phyloP scores from a whole-genome alignment of 371 early-diverging fungal species.

The Batkoa obscura region DNA sequence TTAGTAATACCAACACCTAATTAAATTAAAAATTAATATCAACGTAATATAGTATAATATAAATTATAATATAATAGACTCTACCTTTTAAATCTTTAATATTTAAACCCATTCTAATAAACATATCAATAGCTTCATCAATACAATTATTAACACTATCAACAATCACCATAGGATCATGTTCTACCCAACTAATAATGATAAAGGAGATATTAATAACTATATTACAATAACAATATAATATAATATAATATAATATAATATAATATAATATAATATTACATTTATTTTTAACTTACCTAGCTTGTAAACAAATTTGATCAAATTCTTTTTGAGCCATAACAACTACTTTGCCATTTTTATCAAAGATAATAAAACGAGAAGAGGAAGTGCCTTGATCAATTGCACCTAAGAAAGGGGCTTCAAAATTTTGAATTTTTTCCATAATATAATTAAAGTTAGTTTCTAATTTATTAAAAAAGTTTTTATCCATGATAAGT shows the following conservation, averaged over 20 bases:
- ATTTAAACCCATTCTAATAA: slow-evolving; percentile 35
- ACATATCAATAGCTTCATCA: slow-evolving; percentile 38
- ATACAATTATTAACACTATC: slow-evolving; percentile 51
- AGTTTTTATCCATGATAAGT: no score
- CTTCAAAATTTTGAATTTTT: slow-evolving; percentile 11
- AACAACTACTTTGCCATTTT: slow-evolving; percentile 46
- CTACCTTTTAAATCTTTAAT: slow-evolving; percentile 35
- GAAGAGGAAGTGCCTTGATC: slow-evolving; percentile 93
- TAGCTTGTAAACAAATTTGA: slow-evolving; percentile 58
- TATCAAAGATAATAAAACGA: slow-evolving; percentile 83
- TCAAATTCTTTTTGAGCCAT: slow-evolving; percentile 68
- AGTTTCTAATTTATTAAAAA: no score
- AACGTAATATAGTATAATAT: not conserved
- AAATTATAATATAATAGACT: no score
- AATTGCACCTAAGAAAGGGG: slow-evolving; percentile 61
- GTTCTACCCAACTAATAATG: slow-evolving; percentile 71
- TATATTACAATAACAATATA: no score
- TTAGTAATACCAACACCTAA: slow-evolving; percentile 82
- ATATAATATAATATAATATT: no score
- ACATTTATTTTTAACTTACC: no score
- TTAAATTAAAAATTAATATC: not conserved
- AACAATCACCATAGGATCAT: slow-evolving; percentile 62
- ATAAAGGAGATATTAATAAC: no score
- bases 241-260: no score
- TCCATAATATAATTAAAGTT: no score